Conservation (phyloP, 1,139 yeast species). For the Geotrichum restrictum region DNA sequence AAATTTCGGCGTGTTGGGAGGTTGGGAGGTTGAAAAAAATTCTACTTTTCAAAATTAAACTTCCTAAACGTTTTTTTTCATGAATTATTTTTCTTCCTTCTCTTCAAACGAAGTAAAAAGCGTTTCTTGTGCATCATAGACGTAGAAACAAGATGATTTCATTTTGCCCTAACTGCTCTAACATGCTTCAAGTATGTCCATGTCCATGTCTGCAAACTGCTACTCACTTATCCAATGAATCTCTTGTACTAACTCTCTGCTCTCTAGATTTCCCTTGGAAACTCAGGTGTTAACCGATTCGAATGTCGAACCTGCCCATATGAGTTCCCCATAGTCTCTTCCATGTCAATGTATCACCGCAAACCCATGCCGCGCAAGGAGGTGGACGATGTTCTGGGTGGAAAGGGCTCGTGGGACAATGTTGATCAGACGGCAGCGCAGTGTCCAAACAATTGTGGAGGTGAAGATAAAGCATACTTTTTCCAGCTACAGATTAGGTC, state of each 20-base stretch:
- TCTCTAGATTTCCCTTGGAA: conserved; percentile 26
- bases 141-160: conserved; percentile 57
- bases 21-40: no score
- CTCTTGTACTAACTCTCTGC: neutral
- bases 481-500: conserved; percentile 94
- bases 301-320: conserved; percentile 94
- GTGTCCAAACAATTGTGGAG: conserved; percentile 85
- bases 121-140: neutral
- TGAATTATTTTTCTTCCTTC: neutral
- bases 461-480: conserved; percentile 87
- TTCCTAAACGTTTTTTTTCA: neutral
- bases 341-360: conserved; percentile 75
- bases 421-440: conserved; percentile 72
- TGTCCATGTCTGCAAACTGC: no score
- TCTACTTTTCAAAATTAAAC: no score
- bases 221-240: neutral
- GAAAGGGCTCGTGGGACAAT: conserved; percentile 98
- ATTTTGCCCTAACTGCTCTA: conserved; percentile 89
- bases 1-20: no score
- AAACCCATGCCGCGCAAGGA: conserved; percentile 78
- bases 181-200: conserved; percentile 61
- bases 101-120: neutral
- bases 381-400: conserved; percentile 95
- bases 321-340: conserved; percentile 77
- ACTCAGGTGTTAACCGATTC: conserved; percentile 44